phyloP scores from a whole-genome alignment of 345 rosid genomes.

The Mangifera indica region DNA sequence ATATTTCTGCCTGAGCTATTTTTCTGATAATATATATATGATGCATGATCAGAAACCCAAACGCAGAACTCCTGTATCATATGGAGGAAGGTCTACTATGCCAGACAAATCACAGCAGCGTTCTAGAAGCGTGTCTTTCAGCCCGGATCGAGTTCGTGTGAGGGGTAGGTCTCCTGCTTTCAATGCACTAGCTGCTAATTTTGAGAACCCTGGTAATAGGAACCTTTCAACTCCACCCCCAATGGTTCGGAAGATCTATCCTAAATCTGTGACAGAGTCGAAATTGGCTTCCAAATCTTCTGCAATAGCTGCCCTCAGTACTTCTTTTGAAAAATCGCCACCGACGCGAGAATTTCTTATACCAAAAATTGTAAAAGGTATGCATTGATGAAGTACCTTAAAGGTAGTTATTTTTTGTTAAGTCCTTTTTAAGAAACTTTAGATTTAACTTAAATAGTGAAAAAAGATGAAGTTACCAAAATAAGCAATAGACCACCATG shows the following conservation, averaged over 20 bases:
- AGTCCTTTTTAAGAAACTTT: no score
- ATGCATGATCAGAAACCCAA: constrained; percentile 73
- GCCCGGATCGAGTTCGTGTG: constrained; percentile 93
- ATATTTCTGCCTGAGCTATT: not conserved
- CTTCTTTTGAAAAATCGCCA: constrained; percentile 62
- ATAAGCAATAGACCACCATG: no score
- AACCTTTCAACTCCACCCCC: constrained; percentile 99
- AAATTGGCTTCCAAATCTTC: constrained; percentile 57
- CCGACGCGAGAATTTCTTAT: constrained; percentile 65
- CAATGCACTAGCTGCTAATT: constrained; percentile 92
- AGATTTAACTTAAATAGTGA: no score
- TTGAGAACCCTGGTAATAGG: constrained; percentile 75
- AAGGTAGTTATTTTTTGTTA: not conserved
- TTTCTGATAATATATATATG: constrained; percentile 6
- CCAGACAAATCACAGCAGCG: constrained; percentile 95
- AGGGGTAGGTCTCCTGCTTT: constrained; percentile 99
- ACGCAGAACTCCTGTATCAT: constrained; percentile 70
- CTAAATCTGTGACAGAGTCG: constrained; percentile 81
- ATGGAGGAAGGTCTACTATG: constrained; percentile 83
- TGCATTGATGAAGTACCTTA: not conserved
- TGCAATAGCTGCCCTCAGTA: constrained; percentile 66
- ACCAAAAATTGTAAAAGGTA: constrained; percentile 79
- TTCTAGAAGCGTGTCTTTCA: constrained; percentile 95
- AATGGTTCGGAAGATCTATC: constrained; percentile 81
- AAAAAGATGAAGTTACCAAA: no score